Evolutionary conservation across 345 rosid species (phyloP).

Genomic region (Gossypium australe): DNA sequence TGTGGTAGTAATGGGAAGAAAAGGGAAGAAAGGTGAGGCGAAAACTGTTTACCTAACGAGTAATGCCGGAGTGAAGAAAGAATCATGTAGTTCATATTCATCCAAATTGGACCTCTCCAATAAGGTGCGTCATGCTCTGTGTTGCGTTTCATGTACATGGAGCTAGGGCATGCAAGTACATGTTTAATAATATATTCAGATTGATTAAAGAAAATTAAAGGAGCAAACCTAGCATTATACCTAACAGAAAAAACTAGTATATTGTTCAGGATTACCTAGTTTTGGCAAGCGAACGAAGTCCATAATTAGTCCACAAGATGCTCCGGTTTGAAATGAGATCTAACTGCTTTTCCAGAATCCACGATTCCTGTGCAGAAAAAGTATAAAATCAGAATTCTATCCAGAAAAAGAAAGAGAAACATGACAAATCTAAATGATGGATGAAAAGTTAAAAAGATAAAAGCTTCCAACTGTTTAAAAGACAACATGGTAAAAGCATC

Average conservation of each 20-base stretch:
- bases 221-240: neutral
- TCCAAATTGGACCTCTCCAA: slow-evolving; percentile 97
- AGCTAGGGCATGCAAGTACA: slow-evolving; percentile 32
- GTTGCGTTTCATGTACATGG: slow-evolving; percentile 86
- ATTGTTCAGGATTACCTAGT: slow-evolving; percentile 45
- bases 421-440: neutral
- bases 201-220: neutral
- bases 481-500: neutral
- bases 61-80: slow-evolving; percentile 82
- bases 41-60: slow-evolving; percentile 44
- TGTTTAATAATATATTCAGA: neutral
- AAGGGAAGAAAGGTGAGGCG: neutral
- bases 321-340: slow-evolving; percentile 72
- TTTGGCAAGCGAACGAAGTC: slow-evolving; percentile 90
- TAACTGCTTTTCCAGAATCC: slow-evolving; percentile 80
- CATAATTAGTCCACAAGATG: slow-evolving; percentile 74
- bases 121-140: slow-evolving; percentile 87
- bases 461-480: neutral
- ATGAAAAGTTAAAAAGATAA: neutral
- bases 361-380: slow-evolving; percentile 47
- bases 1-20: neutral
- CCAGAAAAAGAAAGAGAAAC: neutral
- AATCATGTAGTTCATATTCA: slow-evolving; percentile 88
- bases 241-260: slow-evolving; percentile 1
- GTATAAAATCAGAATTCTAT: neutral